phyloP scores from a whole-genome alignment of 768 basidiomycete species.

The Cystobasidium onofrii region DNA sequence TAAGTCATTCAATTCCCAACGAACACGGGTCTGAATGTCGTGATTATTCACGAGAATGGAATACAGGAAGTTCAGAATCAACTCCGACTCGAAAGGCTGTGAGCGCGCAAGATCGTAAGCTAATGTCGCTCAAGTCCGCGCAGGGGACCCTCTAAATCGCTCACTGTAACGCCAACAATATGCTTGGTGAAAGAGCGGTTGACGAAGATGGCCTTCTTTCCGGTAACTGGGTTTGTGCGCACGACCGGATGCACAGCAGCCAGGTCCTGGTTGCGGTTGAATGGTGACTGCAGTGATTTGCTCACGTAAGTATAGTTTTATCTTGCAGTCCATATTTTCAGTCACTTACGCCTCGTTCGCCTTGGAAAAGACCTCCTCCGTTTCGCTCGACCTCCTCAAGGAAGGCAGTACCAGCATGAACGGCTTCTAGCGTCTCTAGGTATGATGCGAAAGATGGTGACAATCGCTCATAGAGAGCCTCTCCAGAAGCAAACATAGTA shows the following conservation, averaged over 20 bases:
- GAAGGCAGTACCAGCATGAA: conserved; percentile 47
- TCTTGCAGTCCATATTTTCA: not conserved
- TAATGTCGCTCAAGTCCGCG: not conserved
- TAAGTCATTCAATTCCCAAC: conserved; percentile 1
- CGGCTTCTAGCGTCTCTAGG: conserved; percentile 56
- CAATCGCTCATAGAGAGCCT: conserved; percentile 52
- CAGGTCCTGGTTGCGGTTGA: not conserved
- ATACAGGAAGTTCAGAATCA: conserved; percentile 46
- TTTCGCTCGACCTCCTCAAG: conserved; percentile 33
- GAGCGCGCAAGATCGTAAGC: not conserved
- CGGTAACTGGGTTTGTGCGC: conserved; percentile 28
- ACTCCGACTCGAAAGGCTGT: conserved; percentile 42
- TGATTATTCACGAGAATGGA: conserved; percentile 38
- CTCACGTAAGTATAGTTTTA: not conserved
- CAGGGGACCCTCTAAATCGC: not conserved
- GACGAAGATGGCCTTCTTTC: conserved; percentile 9
- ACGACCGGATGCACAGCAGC: conserved; percentile 1
- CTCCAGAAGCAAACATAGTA: conserved; percentile 47
- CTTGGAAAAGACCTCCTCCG: not conserved
- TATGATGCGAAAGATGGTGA: conserved; percentile 53
- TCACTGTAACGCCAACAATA: conserved; percentile 30
- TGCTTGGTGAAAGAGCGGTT: conserved; percentile 35
- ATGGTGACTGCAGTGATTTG: not conserved
- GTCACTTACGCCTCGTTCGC: conserved; percentile 8
- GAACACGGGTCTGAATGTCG: conserved; percentile 45